Evolutionary conservation across 179 eudicot species (phyloP), one percentile per base, ranked within the genome.

Genomic region (Drosera spatulata): DNA sequence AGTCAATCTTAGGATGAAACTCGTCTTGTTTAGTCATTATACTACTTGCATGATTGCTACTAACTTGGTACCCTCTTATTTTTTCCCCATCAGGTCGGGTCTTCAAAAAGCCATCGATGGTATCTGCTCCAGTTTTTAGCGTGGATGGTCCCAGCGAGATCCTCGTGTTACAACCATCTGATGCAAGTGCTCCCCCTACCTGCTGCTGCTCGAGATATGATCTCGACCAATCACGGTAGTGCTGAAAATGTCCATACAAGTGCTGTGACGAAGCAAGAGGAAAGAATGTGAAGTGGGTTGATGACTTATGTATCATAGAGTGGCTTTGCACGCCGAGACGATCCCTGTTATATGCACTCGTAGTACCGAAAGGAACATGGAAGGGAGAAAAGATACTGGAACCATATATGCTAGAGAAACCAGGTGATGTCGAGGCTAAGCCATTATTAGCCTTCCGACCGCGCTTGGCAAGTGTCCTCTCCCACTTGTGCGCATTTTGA

Each of bases 401-500:
- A 43, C 45, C 45, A 43, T 4, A 4, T 4, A 43, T 56, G 70
- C 72, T 77, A 37, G 81, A 66, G 60, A 42, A 75, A 10, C 50
- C 50, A 43, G 37, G 47, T 13, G 47, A 49, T 41, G 39, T 7
- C 10, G 53, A 10, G 5, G 3, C 50, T 45, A 33, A 38, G 54
- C 61, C 46, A 33, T 59, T n/a, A n/a, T n/a, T 43, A 12, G 12
- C 2, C 61, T 61, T 50, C 13, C 51, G 62, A 14, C 74, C 66
- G 8, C 80, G 48, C 46, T 77, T 82, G 2, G 70, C 74, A 3
- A 69, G 60, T 12, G 74, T 74, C 14, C 88, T 54, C 60, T 83
- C 88, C 13, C 81, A 61, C 62, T 83, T 83, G 49, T 83, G 88
- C 8, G 88, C 88, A 53, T 80, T 83, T 68, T 83, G 88, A 55